Percentiles rank a stretch among this genome's conserved stretches.
Conservation (phyloP, 225 moss, liverwort and hornwort species). For the Physcomitrium patens region DNA sequence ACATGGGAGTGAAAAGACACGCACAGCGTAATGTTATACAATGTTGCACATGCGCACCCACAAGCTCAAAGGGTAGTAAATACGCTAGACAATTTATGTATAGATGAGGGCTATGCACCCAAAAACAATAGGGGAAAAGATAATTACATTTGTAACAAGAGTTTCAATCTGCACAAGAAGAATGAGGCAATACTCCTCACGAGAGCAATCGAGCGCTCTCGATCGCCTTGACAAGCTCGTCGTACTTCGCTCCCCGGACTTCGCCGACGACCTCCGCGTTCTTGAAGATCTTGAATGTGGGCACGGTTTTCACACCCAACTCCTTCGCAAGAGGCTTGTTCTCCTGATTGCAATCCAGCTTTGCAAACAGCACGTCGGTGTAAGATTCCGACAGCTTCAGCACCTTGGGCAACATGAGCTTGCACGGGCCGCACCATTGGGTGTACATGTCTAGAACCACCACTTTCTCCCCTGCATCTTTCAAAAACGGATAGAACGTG, state of each 20-base stretch:
- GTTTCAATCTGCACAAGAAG: constrained; percentile 31
- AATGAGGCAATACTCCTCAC: constrained; percentile 11
- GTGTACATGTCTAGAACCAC: constrained; percentile 98
- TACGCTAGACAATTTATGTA: constrained; percentile 20
- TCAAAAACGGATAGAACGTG: constrained; percentile 79
- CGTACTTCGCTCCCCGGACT: constrained; percentile 78
- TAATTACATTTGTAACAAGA: constrained; percentile 42
- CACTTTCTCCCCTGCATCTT: constrained; percentile 68
- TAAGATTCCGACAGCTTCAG: constrained; percentile 52
- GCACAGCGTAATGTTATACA: constrained; percentile 30
- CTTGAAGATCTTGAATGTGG: constrained; percentile 94
- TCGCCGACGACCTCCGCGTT: constrained; percentile 51
- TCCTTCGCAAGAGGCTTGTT: constrained; percentile 91
- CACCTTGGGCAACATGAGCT: constrained; percentile 86
- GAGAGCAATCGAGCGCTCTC: constrained; percentile 52
- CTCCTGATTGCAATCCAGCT: constrained; percentile 89
- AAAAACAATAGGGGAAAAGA: background rate
- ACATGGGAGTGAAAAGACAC: background rate
- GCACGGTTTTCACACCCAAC: constrained; percentile 76
- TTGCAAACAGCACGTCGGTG: constrained; percentile 81
- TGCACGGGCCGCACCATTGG: constrained; percentile 98
- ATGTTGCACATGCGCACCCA: constrained; percentile 13
- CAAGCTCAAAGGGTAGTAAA: constrained; percentile 2
- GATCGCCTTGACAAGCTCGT: constrained; percentile 70
- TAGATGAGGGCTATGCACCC: constrained; percentile 14